Evolutionary conservation across 257 asterid genomes (phyloP).

Genomic region (Solanum chaucha): DNA sequence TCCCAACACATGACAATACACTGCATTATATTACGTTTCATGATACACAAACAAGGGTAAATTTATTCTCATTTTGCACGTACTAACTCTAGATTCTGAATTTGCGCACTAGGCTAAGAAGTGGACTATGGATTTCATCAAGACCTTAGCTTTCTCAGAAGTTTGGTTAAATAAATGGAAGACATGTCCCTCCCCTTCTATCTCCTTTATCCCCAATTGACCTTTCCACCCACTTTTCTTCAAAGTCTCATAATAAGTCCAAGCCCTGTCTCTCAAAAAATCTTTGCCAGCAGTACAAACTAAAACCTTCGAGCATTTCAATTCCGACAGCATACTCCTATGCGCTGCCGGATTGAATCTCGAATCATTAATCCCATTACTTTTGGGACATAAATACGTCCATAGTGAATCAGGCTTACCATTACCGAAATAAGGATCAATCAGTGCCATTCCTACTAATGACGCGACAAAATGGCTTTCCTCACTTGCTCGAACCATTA

Average conservation of each 20-base stretch:
- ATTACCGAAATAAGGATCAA: conserved; percentile 61
- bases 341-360: conserved; percentile 55
- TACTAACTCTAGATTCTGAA: background rate
- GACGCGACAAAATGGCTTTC: background rate
- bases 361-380: conserved; percentile 37
- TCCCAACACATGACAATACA: background rate
- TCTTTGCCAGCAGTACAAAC: conserved; percentile 52
- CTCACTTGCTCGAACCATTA: conserved; percentile 20
- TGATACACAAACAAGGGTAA: no score
- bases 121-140: conserved; percentile 22
- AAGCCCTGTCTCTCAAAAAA: conserved; percentile 31
- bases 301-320: conserved; percentile 41
- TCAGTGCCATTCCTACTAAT: conserved; percentile 34
- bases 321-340: conserved; percentile 27
- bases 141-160: conserved; percentile 29
- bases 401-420: conserved; percentile 25
- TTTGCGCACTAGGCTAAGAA: background rate
- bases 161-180: conserved; percentile 31
- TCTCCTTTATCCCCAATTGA: conserved; percentile 40
- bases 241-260: conserved; percentile 40
- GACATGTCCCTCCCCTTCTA: conserved; percentile 53
- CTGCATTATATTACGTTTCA: background rate
- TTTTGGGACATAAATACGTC: conserved; percentile 12
- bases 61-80: background rate
- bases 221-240: conserved; percentile 67